Conservation (phyloP, 2,329 filamentous ascomycete genomes). For the Ophiocordyceps australis region DNA sequence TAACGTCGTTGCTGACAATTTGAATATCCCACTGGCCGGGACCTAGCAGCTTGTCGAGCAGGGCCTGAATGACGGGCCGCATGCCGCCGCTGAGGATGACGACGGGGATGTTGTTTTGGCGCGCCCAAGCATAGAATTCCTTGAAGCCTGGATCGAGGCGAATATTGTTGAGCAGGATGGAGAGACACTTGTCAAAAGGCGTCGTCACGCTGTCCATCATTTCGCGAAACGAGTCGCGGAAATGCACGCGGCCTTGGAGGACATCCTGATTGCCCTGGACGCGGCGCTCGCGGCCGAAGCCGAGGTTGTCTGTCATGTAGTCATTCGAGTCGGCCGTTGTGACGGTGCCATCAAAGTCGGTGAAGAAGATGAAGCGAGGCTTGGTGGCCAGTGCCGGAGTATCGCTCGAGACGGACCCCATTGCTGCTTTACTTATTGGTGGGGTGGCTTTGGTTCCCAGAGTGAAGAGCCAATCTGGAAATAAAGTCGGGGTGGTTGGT, state of each 20-base stretch:
- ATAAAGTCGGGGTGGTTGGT: too few species aligned
- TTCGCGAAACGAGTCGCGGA: constrained; percentile 72
- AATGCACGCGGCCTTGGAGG: constrained; percentile 49
- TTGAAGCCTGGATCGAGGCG: constrained; percentile 76
- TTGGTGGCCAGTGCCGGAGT: constrained; percentile 45
- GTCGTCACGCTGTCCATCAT: constrained; percentile 81
- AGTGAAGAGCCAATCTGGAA: too few species aligned
- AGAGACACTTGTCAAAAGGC: constrained; percentile 69
- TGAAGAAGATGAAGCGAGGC: constrained; percentile 94
- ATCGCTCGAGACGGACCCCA: constrained; percentile 21
- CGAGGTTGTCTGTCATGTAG: constrained; percentile 76
- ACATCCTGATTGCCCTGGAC: constrained; percentile 59
- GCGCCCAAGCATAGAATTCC: constrained; percentile 72
- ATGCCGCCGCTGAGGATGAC: constrained; percentile 88
- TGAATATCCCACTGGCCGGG: constrained; percentile 56
- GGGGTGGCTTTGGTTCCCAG: too few species aligned
- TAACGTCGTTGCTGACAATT: constrained; percentile 78
- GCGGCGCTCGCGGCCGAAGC: constrained; percentile 59
- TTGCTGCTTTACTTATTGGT: too few species aligned
- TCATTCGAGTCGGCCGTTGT: constrained; percentile 53
- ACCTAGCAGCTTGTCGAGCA: constrained; percentile 69
- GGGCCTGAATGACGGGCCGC: constrained; percentile 73
- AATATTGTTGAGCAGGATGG: constrained; percentile 65
- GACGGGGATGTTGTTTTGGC: constrained; percentile 69
- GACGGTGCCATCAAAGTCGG: constrained; percentile 95